Percentiles rank a stretch among this genome's conserved stretches.
phyloP scores from a whole-genome alignment of 2,329 filamentous ascomycete species.

The Xylaria sp. region DNA sequence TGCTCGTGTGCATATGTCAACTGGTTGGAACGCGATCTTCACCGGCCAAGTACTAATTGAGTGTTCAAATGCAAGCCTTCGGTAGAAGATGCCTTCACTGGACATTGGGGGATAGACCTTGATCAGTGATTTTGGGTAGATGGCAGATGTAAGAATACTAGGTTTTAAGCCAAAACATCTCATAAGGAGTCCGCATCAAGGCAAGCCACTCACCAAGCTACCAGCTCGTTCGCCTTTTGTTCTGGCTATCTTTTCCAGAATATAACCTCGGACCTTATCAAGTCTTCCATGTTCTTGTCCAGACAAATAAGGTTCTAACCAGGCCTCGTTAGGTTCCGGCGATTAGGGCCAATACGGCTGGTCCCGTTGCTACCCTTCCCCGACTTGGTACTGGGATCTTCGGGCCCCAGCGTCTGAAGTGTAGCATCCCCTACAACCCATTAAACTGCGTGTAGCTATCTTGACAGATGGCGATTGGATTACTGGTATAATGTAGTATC shows the following conservation, averaged over 20 bases:
- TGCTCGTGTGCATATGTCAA: neutral
- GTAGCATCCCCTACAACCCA: conserved; percentile 5
- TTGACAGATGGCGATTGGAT: conserved; percentile 10
- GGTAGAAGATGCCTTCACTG: too few relatives aligned
- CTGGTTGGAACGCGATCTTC: neutral
- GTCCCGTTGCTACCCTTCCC: conserved; percentile 24
- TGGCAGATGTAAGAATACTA: too few relatives aligned
- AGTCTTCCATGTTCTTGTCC: neutral
- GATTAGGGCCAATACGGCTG: conserved; percentile 5
- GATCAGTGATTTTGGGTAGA: too few relatives aligned
- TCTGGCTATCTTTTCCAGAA: neutral
- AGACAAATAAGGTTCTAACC: neutral
- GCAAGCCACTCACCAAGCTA: neutral
- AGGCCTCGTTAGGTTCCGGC: conserved; percentile 9
- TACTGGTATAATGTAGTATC: conserved; percentile 11
- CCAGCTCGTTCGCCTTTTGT: neutral
- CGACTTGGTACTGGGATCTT: conserved; percentile 15
- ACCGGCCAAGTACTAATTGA: neutral
- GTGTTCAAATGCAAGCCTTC: too few relatives aligned
- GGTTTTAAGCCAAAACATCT: neutral
- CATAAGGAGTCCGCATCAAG: neutral
- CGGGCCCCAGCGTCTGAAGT: neutral
- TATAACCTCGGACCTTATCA: neutral
- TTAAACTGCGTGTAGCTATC: conserved; percentile 11
- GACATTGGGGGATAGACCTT: too few relatives aligned